Evolutionary conservation across 1,284 basidiomycete genomes (phyloP).

Genomic region (Irpex sp.): DNA sequence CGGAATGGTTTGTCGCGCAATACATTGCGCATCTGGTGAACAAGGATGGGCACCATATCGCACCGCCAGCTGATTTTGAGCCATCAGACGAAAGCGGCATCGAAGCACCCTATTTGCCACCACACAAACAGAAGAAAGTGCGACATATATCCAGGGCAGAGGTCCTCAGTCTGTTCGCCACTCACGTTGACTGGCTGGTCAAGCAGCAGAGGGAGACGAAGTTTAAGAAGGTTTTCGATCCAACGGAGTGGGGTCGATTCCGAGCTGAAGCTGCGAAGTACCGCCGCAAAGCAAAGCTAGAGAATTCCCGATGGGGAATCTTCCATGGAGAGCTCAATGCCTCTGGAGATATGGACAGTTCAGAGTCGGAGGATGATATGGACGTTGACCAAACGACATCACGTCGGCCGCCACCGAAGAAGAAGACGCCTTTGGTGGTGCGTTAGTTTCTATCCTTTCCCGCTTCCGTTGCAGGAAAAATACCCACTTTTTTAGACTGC

Average conservation of each 20-base stretch:
- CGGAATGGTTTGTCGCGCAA: conserved; percentile 43
- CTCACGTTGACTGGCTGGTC: conserved; percentile 50
- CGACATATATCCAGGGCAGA: conserved; percentile 42
- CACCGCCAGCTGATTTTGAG: not conserved
- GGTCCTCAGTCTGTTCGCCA: conserved; percentile 40
- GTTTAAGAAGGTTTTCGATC: conserved; percentile 32
- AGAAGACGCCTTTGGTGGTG: not conserved
- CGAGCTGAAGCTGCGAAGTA: conserved; percentile 28
- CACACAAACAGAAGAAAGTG: conserved; percentile 19
- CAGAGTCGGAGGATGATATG: not conserved
- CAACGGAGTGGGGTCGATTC: conserved; percentile 42
- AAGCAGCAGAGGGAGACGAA: conserved; percentile 33
- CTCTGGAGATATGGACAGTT: not conserved
- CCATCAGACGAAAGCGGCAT: conserved; percentile 27
- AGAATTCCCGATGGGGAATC: not conserved
- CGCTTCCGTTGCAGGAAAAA: not conserved
- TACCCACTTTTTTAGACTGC: not conserved
- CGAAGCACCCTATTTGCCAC: conserved; percentile 7
- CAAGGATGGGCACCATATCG: conserved; percentile 18
- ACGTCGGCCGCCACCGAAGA: not conserved
- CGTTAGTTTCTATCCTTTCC: not conserved
- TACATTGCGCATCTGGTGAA: conserved; percentile 30
- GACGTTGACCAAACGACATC: not conserved
- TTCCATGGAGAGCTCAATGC: not conserved
- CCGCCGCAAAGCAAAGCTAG: conserved; percentile 24